Base-by-base conservation (phyloP, 2,329 filamentous ascomycete genomes). In the Dactylellina leptospora region DNA sequence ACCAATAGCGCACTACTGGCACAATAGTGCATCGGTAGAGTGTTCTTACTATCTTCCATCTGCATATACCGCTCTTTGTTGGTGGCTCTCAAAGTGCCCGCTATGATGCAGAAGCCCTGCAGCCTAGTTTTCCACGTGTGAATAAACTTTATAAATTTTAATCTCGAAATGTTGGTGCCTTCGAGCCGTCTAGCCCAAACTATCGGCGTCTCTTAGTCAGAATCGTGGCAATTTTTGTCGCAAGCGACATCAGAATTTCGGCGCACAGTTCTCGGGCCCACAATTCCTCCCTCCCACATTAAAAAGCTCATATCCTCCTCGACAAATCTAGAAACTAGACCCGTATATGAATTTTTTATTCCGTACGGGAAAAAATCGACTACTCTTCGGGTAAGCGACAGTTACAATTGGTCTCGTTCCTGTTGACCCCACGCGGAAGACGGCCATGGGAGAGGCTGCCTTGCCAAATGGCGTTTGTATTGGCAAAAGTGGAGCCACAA, bases 401-500 rank as follows among this genome's bases (percentile, higher is more conserved):
- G 47, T 36, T 50, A 61, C 28, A 42, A 45, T 48, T 16, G 28
- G 28, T 25, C 28, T 40, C 18, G 36, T 40, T 11, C 13, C 36
- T 16, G 28, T 23, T 44, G 54, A 45, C 44, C 33, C 54, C 54
- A 53, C 62, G 62, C 44, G 36, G 47, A 44, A 54, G 47, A 47
- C 9, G 10, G 5, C 25, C 2, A 30, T 18, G 45, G 22, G 30
- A 36, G n/a, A 56, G 50, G 62, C 58, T 71, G 66, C 66, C 66
- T 71, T 62, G 56, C 44, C n/a, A 51, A 33, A 63, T 71, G 66
- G 58, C 66, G 66, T 47, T 50, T 23, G 58, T 16, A 56, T 70
- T 62, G 64, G 56, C 48, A 56, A 18, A 58, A 45, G 66, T 62
- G 58, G 66, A 51, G 56, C 48, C n/a, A 50, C 40, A 25, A 44